phyloP scores from a whole-genome alignment of 495 filamentous ascomycete species.

The Penicillium pulvis region DNA sequence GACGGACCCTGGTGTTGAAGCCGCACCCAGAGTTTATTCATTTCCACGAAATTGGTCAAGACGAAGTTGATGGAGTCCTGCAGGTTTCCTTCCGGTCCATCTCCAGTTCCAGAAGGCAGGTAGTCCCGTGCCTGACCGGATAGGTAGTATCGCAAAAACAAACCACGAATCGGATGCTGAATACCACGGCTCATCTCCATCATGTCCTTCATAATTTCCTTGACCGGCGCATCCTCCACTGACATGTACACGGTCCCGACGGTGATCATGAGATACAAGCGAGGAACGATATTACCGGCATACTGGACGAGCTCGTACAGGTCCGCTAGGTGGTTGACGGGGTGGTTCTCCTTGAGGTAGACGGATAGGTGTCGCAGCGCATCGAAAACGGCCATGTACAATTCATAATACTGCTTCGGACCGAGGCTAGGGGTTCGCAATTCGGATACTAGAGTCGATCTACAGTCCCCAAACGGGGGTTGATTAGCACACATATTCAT shows the following conservation, averaged over 20 bases:
- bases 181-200: slow-evolving; percentile 99
- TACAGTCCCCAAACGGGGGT: slow-evolving; percentile 36
- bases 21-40: slow-evolving; percentile 99
- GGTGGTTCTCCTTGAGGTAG: slow-evolving; percentile 95
- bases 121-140: slow-evolving; percentile 90
- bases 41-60: slow-evolving; percentile 98
- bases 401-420: slow-evolving; percentile 98
- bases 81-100: slow-evolving; percentile 92
- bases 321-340: slow-evolving; percentile 95
- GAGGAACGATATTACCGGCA: slow-evolving; percentile 96
- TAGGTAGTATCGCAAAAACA: slow-evolving; percentile 95
- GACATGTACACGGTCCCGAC: slow-evolving; percentile 99
- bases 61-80: slow-evolving; percentile 98
- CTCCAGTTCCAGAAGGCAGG: slow-evolving; percentile 76
- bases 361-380: slow-evolving; percentile 94
- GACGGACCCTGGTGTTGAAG: slow-evolving; percentile 97
- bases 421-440: slow-evolving; percentile 92
- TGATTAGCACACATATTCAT: slow-evolving; percentile 20
- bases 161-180: slow-evolving; percentile 90
- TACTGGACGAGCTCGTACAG: slow-evolving; percentile 99
- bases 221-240: slow-evolving; percentile 96
- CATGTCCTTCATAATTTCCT: slow-evolving; percentile 99
- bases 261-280: slow-evolving; percentile 97
- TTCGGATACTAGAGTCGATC: slow-evolving; percentile 96
- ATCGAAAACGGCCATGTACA: slow-evolving; percentile 99